These are phyloP conservation scores for Penicillium olsonii DNA, from an alignment of 2,329 filamentous ascomycete species.

Conservation along the genomic window DNA sequence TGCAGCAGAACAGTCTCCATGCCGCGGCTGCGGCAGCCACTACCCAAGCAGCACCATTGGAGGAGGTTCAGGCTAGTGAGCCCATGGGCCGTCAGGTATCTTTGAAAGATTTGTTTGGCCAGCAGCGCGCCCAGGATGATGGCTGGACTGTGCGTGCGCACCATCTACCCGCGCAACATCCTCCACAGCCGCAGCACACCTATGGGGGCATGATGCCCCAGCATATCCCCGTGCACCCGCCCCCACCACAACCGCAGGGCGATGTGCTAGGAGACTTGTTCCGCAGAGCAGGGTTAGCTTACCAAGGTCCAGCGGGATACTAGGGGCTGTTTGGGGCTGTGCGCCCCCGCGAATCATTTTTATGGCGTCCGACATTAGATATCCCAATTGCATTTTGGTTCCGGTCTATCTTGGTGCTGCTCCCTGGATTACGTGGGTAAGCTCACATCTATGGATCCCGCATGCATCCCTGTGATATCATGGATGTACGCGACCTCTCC, in stretches of 20 bases:
- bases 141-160: constrained; percentile 54
- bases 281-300: constrained; percentile 43
- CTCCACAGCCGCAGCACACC: constrained; percentile 11
- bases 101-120: constrained; percentile 56
- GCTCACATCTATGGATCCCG: constrained; percentile 26
- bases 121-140: constrained; percentile 55
- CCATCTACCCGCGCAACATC: constrained; percentile 28
- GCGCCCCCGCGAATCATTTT: background rate
- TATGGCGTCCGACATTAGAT: constrained; percentile 14
- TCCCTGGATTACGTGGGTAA: constrained; percentile 1
- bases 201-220: constrained; percentile 14
- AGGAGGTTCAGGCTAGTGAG: constrained; percentile 43
- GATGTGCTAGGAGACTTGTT: constrained; percentile 48
- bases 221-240: constrained; percentile 8
- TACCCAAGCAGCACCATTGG: constrained; percentile 32
- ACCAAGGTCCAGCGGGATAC: constrained; percentile 23
- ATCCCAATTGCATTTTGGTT: constrained; percentile 3
- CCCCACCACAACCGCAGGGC: constrained; percentile 23
- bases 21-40: constrained; percentile 32
- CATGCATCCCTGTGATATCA: no score
- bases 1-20: constrained; percentile 35
- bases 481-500: constrained; percentile 12
- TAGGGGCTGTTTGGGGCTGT: constrained; percentile 2
- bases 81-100: constrained; percentile 57
- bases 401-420: background rate